Conservation (phyloP, 2,329 filamentous ascomycete species). For the Scortechinia acanthostroma region DNA sequence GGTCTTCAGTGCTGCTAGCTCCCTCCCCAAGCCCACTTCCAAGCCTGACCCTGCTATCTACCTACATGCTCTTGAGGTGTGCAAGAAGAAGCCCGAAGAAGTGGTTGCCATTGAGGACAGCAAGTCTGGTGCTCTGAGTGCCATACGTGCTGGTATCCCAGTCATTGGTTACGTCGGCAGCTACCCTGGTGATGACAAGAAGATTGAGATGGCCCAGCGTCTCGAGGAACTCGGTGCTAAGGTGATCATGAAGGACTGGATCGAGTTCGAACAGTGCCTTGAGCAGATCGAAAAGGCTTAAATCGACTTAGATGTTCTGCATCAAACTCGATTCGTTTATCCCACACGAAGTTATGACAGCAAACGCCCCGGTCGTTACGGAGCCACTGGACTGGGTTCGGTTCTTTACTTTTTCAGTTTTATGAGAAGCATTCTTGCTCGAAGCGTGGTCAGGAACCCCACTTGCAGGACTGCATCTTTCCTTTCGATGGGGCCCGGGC, state of each 20-base stretch:
- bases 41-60: slow-evolving; percentile 76
- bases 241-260: slow-evolving; percentile 39
- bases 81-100: slow-evolving; percentile 57
- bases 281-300: slow-evolving; percentile 19
- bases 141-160: slow-evolving; percentile 63
- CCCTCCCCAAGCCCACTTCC: slow-evolving; percentile 58
- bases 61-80: slow-evolving; percentile 56
- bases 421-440: no score
- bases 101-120: slow-evolving; percentile 69
- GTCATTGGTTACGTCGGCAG: slow-evolving; percentile 68
- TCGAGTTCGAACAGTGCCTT: slow-evolving; percentile 25
- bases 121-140: slow-evolving; percentile 64
- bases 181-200: slow-evolving; percentile 37
- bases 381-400: no score
- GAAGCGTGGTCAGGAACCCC: no score
- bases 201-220: slow-evolving; percentile 44
- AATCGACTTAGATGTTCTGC: not conserved
- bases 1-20: slow-evolving; percentile 67
- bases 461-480: no score
- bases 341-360: slow-evolving; percentile 1
- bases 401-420: not conserved
- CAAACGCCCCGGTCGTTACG: not conserved
- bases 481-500: no score
- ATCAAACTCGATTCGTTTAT: no score
- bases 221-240: slow-evolving; percentile 41